phyloP scores from a whole-genome alignment of 2,329 filamentous ascomycete genomes.

The Xylariaceae sp. region DNA sequence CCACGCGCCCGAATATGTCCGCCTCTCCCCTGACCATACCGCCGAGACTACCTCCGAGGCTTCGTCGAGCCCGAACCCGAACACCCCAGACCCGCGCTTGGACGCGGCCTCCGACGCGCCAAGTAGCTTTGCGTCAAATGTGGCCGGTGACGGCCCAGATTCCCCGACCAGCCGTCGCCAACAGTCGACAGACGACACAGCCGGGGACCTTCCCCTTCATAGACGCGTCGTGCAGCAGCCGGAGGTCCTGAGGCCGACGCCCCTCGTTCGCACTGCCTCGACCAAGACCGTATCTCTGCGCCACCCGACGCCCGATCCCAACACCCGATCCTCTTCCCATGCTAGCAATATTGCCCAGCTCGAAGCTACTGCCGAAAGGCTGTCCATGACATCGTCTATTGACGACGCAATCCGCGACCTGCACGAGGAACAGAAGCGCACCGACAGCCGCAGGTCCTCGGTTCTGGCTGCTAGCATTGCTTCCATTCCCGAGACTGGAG shows the following conservation, averaged over 20 bases:
- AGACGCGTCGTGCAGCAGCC: constrained; percentile 11
- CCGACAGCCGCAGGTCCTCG: constrained; percentile 59
- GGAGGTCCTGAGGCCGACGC: constrained; percentile 26
- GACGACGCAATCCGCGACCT: constrained; percentile 70
- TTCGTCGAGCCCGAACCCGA: constrained; percentile 12
- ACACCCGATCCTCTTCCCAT: constrained; percentile 53
- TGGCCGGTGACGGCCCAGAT: constrained; percentile 6
- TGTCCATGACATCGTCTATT: constrained; percentile 68
- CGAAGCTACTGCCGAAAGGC: constrained; percentile 66
- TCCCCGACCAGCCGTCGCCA: constrained; percentile 5
- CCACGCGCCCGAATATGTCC: constrained; percentile 23
- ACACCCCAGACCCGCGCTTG: constrained; percentile 2
- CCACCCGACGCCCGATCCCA: constrained; percentile 56
- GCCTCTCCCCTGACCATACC: constrained; percentile 18
- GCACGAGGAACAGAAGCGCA: constrained; percentile 62
- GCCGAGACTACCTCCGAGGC: constrained; percentile 15
- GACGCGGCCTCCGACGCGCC: constrained; percentile 4
- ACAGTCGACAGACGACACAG: constrained; percentile 5
- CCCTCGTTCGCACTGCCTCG: constrained; percentile 41
- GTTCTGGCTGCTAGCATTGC: constrained; percentile 44
- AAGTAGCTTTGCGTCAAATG: constrained; percentile 10
- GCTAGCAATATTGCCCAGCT: constrained; percentile 63
- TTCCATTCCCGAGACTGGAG: constrained; percentile 24
- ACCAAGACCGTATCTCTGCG: constrained; percentile 38
- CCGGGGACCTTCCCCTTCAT: too few relatives aligned